Percentiles rank a stretch among this genome's conserved stretches.
Evolutionary conservation across 495 filamentous ascomycete species (phyloP).

Genomic region (Hypomontagnella submonticulosa): DNA sequence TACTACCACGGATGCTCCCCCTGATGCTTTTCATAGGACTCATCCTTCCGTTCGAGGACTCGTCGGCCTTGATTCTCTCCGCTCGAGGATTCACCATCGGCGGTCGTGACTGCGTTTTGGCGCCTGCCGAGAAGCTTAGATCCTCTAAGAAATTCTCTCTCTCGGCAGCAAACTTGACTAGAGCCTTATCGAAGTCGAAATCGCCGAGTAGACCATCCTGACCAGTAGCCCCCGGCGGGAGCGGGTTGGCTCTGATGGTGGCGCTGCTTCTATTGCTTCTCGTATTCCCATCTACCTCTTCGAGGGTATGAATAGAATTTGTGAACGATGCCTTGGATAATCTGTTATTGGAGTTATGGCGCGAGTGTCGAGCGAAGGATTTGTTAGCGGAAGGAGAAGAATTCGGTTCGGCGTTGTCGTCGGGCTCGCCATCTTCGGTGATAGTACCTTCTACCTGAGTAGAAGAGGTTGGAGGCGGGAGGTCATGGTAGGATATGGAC

Average conservation of each 20-base stretch:
- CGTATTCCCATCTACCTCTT: conserved; percentile 68
- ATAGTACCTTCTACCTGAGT: conserved; percentile 76
- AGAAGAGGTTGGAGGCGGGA: conserved; percentile 42
- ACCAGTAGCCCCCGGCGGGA: conserved; percentile 52
- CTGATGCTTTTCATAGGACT: conserved; percentile 63
- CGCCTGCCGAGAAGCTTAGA: conserved; percentile 87
- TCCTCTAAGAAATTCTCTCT: conserved; percentile 94
- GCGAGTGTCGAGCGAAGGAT: conserved; percentile 67
- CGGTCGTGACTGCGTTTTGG: conserved; percentile 73
- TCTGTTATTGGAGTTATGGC: conserved; percentile 73
- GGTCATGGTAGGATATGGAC: conserved; percentile 71
- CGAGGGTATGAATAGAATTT: conserved; percentile 72
- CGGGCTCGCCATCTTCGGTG: conserved; percentile 79
- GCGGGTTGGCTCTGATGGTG: conserved; percentile 73
- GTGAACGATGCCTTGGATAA: conserved; percentile 69
- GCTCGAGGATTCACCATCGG: conserved; percentile 80
- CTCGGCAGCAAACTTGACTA: conserved; percentile 93
- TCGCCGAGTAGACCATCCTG: conserved; percentile 56
- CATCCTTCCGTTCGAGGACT: conserved; percentile 60
- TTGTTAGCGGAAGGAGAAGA: conserved; percentile 55
- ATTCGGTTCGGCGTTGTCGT: conserved; percentile 59
- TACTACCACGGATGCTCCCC: conserved; percentile 72
- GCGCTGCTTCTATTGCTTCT: conserved; percentile 89
- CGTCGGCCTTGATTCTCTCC: conserved; percentile 84
- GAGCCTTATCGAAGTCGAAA: conserved; percentile 91